phyloP scores from a whole-genome alignment of 306 rosid species.

The Fragaria ananassa region DNA sequence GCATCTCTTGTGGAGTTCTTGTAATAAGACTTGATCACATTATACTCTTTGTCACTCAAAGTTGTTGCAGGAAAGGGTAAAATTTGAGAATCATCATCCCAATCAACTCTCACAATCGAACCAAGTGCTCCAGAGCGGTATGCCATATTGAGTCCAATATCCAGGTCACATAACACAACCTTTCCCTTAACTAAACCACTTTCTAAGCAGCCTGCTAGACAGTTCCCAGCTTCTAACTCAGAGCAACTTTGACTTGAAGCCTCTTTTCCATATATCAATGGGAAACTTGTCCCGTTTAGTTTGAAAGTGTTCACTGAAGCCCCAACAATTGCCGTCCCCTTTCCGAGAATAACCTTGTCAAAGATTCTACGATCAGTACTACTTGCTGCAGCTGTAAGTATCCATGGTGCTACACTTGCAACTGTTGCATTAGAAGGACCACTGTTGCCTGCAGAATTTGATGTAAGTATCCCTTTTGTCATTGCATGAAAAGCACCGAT shows the following conservation, averaged over 20 bases:
- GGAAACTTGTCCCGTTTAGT: background rate
- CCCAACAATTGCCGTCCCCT: background rate
- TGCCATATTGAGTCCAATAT: background rate
- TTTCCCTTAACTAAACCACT: slow-evolving; percentile 2
- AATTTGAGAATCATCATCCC: background rate
- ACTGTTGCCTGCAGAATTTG: background rate
- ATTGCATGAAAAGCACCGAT: slow-evolving; percentile 10
- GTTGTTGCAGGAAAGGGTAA: background rate
- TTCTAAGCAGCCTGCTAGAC: background rate
- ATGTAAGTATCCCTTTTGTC: background rate
- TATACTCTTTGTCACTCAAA: background rate
- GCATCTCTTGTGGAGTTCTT: slow-evolving; percentile 19
- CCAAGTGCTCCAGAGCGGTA: background rate
- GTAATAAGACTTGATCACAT: background rate
- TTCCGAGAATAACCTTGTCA: slow-evolving; percentile 3
- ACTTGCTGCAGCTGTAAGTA: background rate
- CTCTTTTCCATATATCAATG: slow-evolving; percentile 10
- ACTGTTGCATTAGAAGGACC: background rate
- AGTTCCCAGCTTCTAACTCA: background rate
- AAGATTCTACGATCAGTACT: background rate
- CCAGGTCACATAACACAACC: background rate
- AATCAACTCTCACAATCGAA: background rate
- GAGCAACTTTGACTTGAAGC: background rate
- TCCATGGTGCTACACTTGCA: background rate
- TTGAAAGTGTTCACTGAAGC: slow-evolving; percentile 9